Base-by-base conservation (phyloP, 257 asterid genomes). In the Fraxinus quadrangulata region DNA sequence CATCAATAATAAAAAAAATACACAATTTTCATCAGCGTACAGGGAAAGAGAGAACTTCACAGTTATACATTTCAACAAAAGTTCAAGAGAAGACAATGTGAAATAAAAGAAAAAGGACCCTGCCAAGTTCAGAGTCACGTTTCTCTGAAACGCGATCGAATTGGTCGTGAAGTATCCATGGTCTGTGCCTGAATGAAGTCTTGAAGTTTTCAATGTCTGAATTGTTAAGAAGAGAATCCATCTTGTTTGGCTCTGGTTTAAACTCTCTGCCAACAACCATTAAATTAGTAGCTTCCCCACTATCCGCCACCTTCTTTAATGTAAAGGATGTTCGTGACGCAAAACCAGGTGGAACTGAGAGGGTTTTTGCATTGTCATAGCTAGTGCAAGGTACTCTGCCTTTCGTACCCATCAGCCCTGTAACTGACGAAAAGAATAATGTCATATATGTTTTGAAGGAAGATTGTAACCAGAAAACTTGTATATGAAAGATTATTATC, bases 321-420 rank as follows among this genome's bases (percentile, higher is more conserved):
- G 84, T 83, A 82, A 95, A 85, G 74, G 96, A 77, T 6, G 91
- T 86, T 49, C 85, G 84, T 5, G 92, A 89, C 72, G 36, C 90
- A 79, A 90, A 95, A 74, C 99, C 99, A n/a, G 99, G 99, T 23
- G 97, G 98, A 71, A 86, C 89, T 9, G 90, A 69, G 24, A 84
- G 81, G 30, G 36, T 70, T 30, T 72, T 86, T 77, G 54, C 75
- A 4, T 34, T 28, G 14, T 49, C 79, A 67, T 61, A 71, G n/a
- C 73, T 67, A 73, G 71, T 75, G 78, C 72, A 24, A 17, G 56
- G 54, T 33, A 63, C 61, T 19, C 74, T 13, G 73, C 82, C 73
- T 67, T 83, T 88, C 47, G 72, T 80, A 74, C 87, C 91, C 92
- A 91, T 91, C 71, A 68, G 72, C 45, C 54, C 88, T 80, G 76